Base-by-base conservation (phyloP, 805 yeast species). In the Candida hispaniensis region DNA sequence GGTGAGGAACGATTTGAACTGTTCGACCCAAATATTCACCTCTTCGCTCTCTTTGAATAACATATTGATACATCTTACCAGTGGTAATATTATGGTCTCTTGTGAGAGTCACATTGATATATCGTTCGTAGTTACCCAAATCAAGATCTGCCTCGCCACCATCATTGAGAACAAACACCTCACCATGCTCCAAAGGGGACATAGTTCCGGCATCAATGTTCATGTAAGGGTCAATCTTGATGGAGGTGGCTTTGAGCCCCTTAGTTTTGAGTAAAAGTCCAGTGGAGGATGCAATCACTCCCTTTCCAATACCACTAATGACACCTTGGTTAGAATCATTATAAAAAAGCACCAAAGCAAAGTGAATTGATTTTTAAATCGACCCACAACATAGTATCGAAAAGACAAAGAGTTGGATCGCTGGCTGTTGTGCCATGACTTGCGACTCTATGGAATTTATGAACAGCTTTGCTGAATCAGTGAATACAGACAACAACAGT, bases 141-240 rank as follows among this genome's bases (percentile, higher is more conserved):
- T 91, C 99, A 55, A 91, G 71, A 63, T 91, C 99, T 29, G 88
- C 94, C 63, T 91, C 99, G 50, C 98, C 99, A 59, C 99, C 99
- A 57, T 91, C 99, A 58, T 88, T 81, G 54, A 91, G 69, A 35
- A 91, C 97, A 57, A 91, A 91, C 57, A 94, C 94, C 61, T 91
- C 99, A 50, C 99, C 98, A 56, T 91, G 99, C 61, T 91, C 99
- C 55, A 91, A 67, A 14, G 99, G 99, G 25, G 95, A 82, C 99
- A 91, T 91, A 27, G 99, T 91, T 51, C 99, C 99, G 23, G 99
- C 99, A 64, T 91, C 99, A 48, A 91, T 83, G 64, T 91, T 91
- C 93, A 91, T 81, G 63, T 91, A 91, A 24, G 99, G 99, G 64
- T 91, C 99, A 52, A 91, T 91, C 61, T 91, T 91, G 65, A 91